Evolutionary conservation across 139 green algal genomes (phyloP).

Genomic region (Haematococcus lacustris): DNA sequence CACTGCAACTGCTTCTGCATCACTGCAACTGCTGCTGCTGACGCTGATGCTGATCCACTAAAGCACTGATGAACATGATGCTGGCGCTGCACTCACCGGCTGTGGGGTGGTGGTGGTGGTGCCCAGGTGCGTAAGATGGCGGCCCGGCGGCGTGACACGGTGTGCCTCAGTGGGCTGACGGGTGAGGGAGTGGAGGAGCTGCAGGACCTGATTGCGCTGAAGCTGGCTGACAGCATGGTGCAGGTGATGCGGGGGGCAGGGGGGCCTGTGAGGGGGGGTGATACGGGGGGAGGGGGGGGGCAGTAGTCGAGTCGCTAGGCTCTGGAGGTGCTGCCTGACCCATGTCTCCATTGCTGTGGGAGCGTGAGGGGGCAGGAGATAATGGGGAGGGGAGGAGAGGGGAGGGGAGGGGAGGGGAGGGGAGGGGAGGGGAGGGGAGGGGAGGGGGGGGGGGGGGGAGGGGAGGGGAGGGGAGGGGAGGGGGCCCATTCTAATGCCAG

Average conservation of each 20-base stretch:
- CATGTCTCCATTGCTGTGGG: no score
- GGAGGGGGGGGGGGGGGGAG: no score
- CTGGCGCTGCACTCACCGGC: no score
- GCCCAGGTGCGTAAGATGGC: constrained; percentile 29
- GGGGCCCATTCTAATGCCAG: no score
- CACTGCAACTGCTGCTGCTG: background rate
- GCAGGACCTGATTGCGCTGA: constrained; percentile 42
- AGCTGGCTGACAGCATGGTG: constrained; percentile 41
- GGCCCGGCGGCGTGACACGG: constrained; percentile 18
- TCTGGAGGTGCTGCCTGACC: background rate
- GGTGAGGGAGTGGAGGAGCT: constrained; percentile 71
- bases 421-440: no score
- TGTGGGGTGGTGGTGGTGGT: background rate
- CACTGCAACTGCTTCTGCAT: background rate
- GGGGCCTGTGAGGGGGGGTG: no score
- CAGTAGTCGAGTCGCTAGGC: background rate
- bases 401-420: no score
- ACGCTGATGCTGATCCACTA: no score
- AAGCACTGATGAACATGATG: background rate
- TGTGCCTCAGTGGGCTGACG: constrained; percentile 52
- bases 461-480: no score
- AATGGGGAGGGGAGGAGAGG: no score
- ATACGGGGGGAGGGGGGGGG: no score
- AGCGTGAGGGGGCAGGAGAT: no score
- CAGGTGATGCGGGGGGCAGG: constrained; percentile 6